Evolutionary conservation across 441 rosid species (phyloP).

Genomic region (Gossypium davidsonii): DNA sequence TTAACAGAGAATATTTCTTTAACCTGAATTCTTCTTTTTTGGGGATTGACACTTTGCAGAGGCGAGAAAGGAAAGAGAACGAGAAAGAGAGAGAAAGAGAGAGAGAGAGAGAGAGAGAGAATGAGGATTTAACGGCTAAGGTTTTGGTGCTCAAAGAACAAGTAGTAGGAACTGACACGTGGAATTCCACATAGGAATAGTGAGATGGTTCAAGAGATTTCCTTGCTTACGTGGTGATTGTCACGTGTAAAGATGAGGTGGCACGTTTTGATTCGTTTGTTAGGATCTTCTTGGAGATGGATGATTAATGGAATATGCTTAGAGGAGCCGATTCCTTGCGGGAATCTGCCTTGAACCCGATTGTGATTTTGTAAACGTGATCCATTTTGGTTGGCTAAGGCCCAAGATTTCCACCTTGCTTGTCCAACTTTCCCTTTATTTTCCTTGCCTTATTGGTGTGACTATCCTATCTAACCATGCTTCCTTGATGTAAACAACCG

Average conservation of each 20-base stretch:
- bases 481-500: too few species aligned
- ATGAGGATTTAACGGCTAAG: constrained; percentile 30
- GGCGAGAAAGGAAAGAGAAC: background rate
- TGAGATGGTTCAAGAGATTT: background rate
- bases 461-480: too few species aligned
- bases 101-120: background rate
- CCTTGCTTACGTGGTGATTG: background rate
- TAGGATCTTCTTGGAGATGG: background rate
- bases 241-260: constrained; percentile 14
- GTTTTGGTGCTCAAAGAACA: constrained; percentile 15
- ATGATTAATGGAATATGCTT: constrained; percentile 20
- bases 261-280: background rate
- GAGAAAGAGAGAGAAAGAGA: background rate
- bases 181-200: constrained; percentile 23
- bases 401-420: too few species aligned
- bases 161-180: constrained; percentile 17
- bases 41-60: constrained; percentile 7
- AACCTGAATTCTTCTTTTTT: constrained; percentile 2
- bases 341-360: background rate
- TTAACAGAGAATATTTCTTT: background rate
- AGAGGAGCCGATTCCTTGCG: constrained; percentile 4
- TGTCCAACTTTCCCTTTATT: too few species aligned
- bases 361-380: background rate
- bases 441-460: too few species aligned
- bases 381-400: background rate